Evolutionary conservation across 768 basidiomycete species (phyloP), one percentile per base, ranked within the genome.

Genomic region (Boletellus sp.): DNA sequence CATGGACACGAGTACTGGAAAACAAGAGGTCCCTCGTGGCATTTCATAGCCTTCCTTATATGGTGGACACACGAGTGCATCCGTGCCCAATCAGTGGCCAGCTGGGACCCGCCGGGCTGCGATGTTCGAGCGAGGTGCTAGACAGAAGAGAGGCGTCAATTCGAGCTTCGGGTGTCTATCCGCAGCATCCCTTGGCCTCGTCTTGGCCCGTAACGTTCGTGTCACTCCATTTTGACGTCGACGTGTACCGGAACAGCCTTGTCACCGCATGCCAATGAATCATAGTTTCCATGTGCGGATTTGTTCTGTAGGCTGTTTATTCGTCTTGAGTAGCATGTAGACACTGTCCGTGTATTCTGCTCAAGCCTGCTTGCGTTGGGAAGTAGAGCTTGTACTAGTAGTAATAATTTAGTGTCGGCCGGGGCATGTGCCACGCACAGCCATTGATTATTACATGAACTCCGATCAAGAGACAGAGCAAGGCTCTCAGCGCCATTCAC

Each of bases 401-500:
- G n/a, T n/a, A n/a, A n/a, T n/a, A n/a, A n/a, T n/a, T n/a, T n/a
- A n/a, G n/a, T 28, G 28, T 23, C 23, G 33, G 22, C 22, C 17
- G 19, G 33, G 19, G 12, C 23, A 34, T 45, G 42, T 15, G 42
- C 19, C 1, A 34, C 10, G 19, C 48, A 49, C 55, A 58, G 67
- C 65, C 65, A 65, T 61, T 28, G 45, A 60, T 64, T 56, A 60
- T 64, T 56, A 33, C 31, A 33, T 33, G 38, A 31, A 15, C 20
- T 37, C 37, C 13, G 42, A 55, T 48, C 44, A 40, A 33, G 51
- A n/a, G 33, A 19, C 45, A 41, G 51, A 49, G 49, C 41, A 23
- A 45, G 23, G 26, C 38, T 34, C 34, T 49, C 50, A 42, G 46
- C 28, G 22, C 46, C 39, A 38, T 56, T 50, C 54, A 47, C 55